Evolutionary conservation across 2,329 filamentous ascomycete species (phyloP), one percentile per base, ranked within the genome.

Genomic region (Ophiostoma australiae): DNA sequence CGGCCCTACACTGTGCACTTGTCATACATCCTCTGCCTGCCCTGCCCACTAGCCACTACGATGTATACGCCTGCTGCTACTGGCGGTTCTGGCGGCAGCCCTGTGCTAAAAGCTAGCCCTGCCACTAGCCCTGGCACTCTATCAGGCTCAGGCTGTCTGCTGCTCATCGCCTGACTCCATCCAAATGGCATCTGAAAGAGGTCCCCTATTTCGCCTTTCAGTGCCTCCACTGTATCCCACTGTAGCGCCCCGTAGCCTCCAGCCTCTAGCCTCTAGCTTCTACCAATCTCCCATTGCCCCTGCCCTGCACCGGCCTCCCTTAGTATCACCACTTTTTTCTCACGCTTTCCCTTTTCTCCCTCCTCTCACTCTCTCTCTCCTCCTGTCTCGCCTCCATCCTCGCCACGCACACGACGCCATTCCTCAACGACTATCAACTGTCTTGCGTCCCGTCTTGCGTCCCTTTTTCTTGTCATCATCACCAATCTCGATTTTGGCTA

Each of bases 301-400:
- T 35, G 33, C 61, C 61, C 66, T 31, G 66, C 4, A 67, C 39
- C 23, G 35, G 39, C 39, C 37, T 44, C 37, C 37, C 39, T 67
- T 48, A 48, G 63, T 67, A 67, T 67, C 66, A 67, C 66, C 66
- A 67, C 66, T 67, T 67, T 63, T 58, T 67, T 67, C 66, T 48
- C 66, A 31, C 39, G 66, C 66, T 48, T 41, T 41, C 39, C 66
- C 23, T 67, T 67, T 39, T 27, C 39, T 67, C 66, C 37, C 66
- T 67, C 66, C 48, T 23, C 23, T 67, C 37, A 23, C 66, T 20
- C 37, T 3, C 37, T 39, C 33, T 66, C 63, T 39, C 31, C 61
- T 39, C 33, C 4, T 15, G 17, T 35, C 10, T 20, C 63, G 33
- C 33, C 33, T 23, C 27, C 17, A 15, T 23, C 63, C 33, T 39